Percentiles rank a stretch among this genome's conserved stretches.
phyloP scores from a whole-genome alignment of 495 filamentous ascomycete species.

The Annulohypoxylon moriforme region DNA sequence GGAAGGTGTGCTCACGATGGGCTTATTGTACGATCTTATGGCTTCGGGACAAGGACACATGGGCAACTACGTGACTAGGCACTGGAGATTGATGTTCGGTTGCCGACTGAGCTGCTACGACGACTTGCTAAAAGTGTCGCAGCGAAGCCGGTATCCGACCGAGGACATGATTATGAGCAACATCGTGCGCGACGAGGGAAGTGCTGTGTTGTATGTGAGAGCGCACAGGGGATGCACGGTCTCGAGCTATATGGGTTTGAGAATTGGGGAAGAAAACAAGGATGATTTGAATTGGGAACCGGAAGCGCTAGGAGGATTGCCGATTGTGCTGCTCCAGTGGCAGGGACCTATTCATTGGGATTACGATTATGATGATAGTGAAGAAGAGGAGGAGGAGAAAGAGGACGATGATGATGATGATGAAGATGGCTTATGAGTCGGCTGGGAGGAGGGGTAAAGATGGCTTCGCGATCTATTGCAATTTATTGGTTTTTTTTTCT shows the following conservation, averaged over 20 bases:
- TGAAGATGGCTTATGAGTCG: neutral
- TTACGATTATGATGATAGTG: neutral
- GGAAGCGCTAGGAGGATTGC: neutral
- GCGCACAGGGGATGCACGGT: neutral
- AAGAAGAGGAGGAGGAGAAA: neutral
- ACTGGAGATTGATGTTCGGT: conserved; percentile 14
- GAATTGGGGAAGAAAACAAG: neutral
- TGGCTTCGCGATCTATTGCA: neutral
- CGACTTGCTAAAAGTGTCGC: neutral
- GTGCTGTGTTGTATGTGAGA: conserved; percentile 12
- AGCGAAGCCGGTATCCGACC: neutral
- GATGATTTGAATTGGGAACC: conserved; percentile 10
- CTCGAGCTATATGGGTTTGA: too few relatives aligned
- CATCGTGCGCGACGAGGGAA: conserved; percentile 1
- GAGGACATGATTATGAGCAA: neutral
- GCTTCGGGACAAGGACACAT: conserved; percentile 2
- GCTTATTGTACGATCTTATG: conserved; percentile 24
- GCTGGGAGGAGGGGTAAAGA: neutral
- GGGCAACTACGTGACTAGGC: neutral
- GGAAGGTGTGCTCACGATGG: conserved; percentile 20
- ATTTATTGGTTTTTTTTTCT: neutral
- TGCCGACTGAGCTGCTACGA: conserved; percentile 1
- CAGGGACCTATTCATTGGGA: neutral
- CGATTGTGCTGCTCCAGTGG: conserved; percentile 5
- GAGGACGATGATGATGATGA: neutral